Conservation (phyloP, 345 rosid genomes). For the Pelargonium nanum region DNA sequence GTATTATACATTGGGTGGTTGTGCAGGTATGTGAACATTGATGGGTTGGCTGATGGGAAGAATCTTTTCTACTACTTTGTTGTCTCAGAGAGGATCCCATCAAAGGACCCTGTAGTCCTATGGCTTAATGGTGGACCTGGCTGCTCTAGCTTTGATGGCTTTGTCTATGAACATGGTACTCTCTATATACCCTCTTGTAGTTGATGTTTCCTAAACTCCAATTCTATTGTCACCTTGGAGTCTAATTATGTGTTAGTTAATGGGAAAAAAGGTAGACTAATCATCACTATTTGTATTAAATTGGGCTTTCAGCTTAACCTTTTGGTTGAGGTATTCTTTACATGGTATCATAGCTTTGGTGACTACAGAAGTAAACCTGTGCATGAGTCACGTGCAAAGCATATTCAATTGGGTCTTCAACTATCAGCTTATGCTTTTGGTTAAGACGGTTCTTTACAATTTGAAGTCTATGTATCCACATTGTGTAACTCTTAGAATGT, state of each 20-base stretch:
- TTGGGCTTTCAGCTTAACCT: too few relatives aligned
- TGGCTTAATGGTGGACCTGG: constrained; percentile 36
- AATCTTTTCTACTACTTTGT: constrained; percentile 30
- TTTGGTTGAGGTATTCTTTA: not conserved
- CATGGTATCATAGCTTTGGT: too few relatives aligned
- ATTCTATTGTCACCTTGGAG: not conserved
- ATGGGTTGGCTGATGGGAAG: constrained; percentile 16
- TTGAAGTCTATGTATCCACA: not conserved
- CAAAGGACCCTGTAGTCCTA: constrained; percentile 21
- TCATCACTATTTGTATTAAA: not conserved
- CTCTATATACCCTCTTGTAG: not conserved
- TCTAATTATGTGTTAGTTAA: too few relatives aligned
- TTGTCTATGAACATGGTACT: constrained; percentile 29
- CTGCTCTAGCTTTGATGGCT: constrained; percentile 28
- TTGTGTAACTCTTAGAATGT: not conserved
- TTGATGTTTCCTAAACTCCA: not conserved
- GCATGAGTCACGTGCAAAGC: too few relatives aligned
- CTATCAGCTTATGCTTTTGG: too few relatives aligned
- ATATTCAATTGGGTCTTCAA: too few relatives aligned
- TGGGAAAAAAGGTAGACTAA: not conserved
- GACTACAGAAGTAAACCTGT: too few relatives aligned
- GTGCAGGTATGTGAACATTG: constrained; percentile 29
- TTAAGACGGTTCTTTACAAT: too few relatives aligned
- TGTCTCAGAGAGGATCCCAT: constrained; percentile 18
- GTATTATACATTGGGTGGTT: not conserved